phyloP scores from a whole-genome alignment of 352 stramenopile genomes.

The Phytophthora megakarya region DNA sequence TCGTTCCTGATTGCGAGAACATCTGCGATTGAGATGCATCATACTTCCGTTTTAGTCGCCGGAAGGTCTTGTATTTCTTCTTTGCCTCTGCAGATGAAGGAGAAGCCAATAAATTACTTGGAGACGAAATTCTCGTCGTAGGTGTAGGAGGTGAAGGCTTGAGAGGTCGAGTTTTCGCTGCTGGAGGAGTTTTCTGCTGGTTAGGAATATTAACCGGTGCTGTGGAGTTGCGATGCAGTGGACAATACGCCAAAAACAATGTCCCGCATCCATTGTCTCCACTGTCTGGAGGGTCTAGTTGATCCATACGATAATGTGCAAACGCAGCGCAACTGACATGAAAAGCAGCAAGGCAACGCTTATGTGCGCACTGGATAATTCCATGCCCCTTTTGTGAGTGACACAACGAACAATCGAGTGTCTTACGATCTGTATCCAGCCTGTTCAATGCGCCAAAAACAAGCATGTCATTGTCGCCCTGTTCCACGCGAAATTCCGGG shows the following conservation, averaged over 20 bases:
- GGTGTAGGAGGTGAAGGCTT: constrained; percentile 24
- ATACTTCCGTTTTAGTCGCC: constrained; percentile 75
- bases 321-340: constrained; percentile 78
- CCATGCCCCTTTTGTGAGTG: constrained; percentile 59
- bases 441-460: constrained; percentile 50
- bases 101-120: constrained; percentile 58
- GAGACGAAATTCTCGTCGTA: constrained; percentile 35
- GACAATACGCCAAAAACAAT: constrained; percentile 75
- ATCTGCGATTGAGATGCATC: constrained; percentile 50
- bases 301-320: constrained; percentile 64
- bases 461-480: constrained; percentile 40
- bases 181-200: constrained; percentile 12
- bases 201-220: constrained; percentile 8
- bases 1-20: constrained; percentile 24
- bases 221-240: constrained; percentile 54
- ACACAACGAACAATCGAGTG: constrained; percentile 73
- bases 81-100: constrained; percentile 46
- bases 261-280: constrained; percentile 43
- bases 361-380: constrained; percentile 81
- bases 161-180: constrained; percentile 1
- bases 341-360: constrained; percentile 74
- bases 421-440: constrained; percentile 65
- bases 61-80: constrained; percentile 71
- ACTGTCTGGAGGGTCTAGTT: constrained; percentile 46
- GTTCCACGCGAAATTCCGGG: constrained; percentile 65